Evolutionary conservation across 2,329 filamentous ascomycete species (phyloP).

Genomic region (Alternaria incomplexa): DNA sequence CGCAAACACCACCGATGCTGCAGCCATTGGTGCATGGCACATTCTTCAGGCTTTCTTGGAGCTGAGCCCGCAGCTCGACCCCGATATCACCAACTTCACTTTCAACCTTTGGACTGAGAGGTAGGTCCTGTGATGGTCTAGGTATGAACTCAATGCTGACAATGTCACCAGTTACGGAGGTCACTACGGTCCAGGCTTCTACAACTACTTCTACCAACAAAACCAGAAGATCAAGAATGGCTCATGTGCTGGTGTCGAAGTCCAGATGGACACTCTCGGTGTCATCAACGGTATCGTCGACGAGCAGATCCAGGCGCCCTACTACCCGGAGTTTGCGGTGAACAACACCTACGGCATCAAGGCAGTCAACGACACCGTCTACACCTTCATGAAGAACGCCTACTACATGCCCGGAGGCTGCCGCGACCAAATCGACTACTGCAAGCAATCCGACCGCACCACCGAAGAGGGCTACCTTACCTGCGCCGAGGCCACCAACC

Average conservation of each 20-base stretch:
- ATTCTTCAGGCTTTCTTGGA: conserved; percentile 46
- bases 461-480: conserved; percentile 36
- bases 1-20: conserved; percentile 42
- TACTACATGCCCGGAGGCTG: conserved; percentile 59
- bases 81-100: conserved; percentile 58
- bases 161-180: conserved; percentile 42
- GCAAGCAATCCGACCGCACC: conserved; percentile 43
- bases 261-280: conserved; percentile 61
- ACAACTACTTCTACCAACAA: conserved; percentile 63
- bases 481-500: conserved; percentile 46
- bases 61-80: conserved; percentile 52
- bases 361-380: conserved; percentile 55
- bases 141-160: background rate
- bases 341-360: conserved; percentile 63
- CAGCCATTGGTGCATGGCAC: conserved; percentile 46
- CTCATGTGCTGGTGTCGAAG: conserved; percentile 53
- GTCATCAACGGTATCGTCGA: conserved; percentile 64
- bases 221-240: conserved; percentile 60
- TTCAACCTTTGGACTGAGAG: conserved; percentile 59
- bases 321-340: conserved; percentile 58
- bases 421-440: conserved; percentile 57
- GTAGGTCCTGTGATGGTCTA: conserved; percentile 7
- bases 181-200: conserved; percentile 62
- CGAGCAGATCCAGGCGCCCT: conserved; percentile 55
- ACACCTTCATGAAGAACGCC: conserved; percentile 52